Conservation (phyloP, 2,329 filamentous ascomycete species). For the Pseudogymnoascus sp. region DNA sequence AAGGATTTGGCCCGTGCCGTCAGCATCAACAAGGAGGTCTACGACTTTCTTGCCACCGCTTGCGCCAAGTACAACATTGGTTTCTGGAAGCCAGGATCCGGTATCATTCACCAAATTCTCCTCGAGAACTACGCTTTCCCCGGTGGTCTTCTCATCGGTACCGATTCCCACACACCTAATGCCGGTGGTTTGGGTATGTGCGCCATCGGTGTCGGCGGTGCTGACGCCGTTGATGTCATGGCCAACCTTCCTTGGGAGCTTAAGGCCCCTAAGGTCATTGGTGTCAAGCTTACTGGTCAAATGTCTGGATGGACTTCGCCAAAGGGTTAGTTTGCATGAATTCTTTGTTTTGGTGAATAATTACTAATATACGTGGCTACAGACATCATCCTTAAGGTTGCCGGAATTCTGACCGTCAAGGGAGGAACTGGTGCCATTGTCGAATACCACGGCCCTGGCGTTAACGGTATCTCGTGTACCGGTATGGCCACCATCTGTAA, state of each 20-base stretch:
- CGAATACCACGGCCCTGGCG: conserved; percentile 70
- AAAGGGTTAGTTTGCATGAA: conserved; percentile 57
- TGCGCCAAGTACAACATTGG: conserved; percentile 99
- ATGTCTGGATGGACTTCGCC: conserved; percentile 86
- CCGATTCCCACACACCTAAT: conserved; percentile 96
- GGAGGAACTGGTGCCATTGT: conserved; percentile 90
- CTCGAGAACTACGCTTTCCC: conserved; percentile 99
- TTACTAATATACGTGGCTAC: not conserved
- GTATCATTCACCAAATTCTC: conserved; percentile 98
- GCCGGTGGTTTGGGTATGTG: conserved; percentile 92
- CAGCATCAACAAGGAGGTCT: conserved; percentile 97
- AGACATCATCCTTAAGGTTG: conserved; percentile 97
- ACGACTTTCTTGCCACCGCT: conserved; percentile 88
- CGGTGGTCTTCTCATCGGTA: conserved; percentile 94
- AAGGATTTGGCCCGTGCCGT: conserved; percentile 91
- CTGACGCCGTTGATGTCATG: conserved; percentile 98
- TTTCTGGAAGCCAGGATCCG: conserved; percentile 98
- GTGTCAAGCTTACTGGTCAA: conserved; percentile 87
- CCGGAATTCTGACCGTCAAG: conserved; percentile 94
- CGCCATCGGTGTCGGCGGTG: conserved; percentile 94
- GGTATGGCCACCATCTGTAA: conserved; percentile 79
- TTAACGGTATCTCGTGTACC: conserved; percentile 66
- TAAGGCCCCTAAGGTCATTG: conserved; percentile 95
- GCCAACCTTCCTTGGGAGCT: conserved; percentile 95
- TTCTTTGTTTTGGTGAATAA: conserved; percentile 4